Evolutionary conservation across 2,329 filamentous ascomycete species (phyloP).

Genomic region (Onygenales sp.): DNA sequence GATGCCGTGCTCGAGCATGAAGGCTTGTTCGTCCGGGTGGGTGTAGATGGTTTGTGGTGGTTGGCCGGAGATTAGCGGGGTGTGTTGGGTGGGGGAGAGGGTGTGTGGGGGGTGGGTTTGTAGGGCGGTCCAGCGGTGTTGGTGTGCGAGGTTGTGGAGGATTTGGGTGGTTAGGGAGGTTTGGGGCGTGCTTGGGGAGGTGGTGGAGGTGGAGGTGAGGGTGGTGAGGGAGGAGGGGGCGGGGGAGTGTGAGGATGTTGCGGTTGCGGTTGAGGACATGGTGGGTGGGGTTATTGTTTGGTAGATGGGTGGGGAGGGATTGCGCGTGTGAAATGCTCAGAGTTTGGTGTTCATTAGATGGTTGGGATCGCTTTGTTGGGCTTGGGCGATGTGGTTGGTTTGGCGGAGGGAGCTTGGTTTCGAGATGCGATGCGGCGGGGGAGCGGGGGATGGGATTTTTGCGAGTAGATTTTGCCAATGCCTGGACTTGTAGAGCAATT

Average conservation of each 20-base stretch:
- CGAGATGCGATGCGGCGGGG: neutral
- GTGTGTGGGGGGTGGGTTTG: slow-evolving; percentile 36
- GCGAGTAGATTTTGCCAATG: no score
- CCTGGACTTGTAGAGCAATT: no score
- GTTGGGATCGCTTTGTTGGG: neutral
- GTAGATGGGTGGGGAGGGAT: neutral
- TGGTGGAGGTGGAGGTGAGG: slow-evolving; percentile 22
- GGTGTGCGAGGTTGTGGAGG: slow-evolving; percentile 54
- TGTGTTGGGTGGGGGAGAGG: slow-evolving; percentile 22
- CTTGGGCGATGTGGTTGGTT: no score
- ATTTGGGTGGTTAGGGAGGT: slow-evolving; percentile 47
- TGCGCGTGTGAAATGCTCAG: neutral
- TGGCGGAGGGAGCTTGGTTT: neutral
- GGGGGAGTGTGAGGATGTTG: slow-evolving; percentile 15
- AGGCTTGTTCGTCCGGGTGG: slow-evolving; percentile 56
- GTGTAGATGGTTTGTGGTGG: slow-evolving; percentile 52
- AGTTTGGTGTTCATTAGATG: neutral
- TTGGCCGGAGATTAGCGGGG: slow-evolving; percentile 50
- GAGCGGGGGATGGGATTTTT: no score
- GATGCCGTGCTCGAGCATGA: slow-evolving; percentile 44
- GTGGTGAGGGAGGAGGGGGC: slow-evolving; percentile 31
- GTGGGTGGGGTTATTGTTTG: neutral
- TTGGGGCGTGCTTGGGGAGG: slow-evolving; percentile 17
- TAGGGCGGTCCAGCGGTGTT: slow-evolving; percentile 53
- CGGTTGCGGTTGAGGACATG: neutral